Evolutionary conservation across 2,329 filamentous ascomycete species (phyloP).

Genomic region (Fonsecaea monophora): DNA sequence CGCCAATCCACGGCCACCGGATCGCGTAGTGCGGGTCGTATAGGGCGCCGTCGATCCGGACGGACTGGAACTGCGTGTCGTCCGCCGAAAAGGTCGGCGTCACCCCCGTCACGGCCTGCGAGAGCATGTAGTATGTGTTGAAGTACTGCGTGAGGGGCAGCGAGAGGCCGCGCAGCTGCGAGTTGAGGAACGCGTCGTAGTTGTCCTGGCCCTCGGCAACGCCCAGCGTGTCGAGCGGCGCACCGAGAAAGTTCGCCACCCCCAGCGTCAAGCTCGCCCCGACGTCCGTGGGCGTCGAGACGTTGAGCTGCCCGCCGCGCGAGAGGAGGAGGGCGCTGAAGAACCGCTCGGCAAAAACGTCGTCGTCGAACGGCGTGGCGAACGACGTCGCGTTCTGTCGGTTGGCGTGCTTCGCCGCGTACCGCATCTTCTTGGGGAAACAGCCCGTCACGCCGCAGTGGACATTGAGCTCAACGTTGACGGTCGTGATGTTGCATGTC

Average conservation of each 20-base stretch:
- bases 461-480: slow-evolving; percentile 23
- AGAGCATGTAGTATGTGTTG: slow-evolving; percentile 27
- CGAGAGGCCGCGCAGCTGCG: not conserved
- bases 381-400: slow-evolving; percentile 20
- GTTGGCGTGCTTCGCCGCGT: slow-evolving; percentile 4
- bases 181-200: not conserved
- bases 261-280: not conserved
- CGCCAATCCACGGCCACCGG: slow-evolving; percentile 21
- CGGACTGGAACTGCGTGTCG: not conserved
- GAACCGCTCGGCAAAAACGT: slow-evolving; percentile 20
- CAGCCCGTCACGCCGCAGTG: slow-evolving; percentile 19
- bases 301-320: slow-evolving; percentile 6
- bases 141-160: slow-evolving; percentile 18
- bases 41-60: slow-evolving; percentile 11
- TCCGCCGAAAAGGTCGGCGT: slow-evolving; percentile 3
- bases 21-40: slow-evolving; percentile 22
- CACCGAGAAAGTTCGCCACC: not conserved
- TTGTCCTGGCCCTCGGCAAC: not conserved
- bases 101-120: slow-evolving; percentile 1
- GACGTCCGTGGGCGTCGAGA: not conserved
- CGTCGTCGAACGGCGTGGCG: slow-evolving; percentile 27
- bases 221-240: not conserved
- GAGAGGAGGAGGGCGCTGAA: slow-evolving; percentile 18
- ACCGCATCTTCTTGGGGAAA: slow-evolving; percentile 21
- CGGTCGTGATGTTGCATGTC: slow-evolving; percentile 22